Conservation (phyloP, 805 yeast species). For the Teunomyces atbi region DNA sequence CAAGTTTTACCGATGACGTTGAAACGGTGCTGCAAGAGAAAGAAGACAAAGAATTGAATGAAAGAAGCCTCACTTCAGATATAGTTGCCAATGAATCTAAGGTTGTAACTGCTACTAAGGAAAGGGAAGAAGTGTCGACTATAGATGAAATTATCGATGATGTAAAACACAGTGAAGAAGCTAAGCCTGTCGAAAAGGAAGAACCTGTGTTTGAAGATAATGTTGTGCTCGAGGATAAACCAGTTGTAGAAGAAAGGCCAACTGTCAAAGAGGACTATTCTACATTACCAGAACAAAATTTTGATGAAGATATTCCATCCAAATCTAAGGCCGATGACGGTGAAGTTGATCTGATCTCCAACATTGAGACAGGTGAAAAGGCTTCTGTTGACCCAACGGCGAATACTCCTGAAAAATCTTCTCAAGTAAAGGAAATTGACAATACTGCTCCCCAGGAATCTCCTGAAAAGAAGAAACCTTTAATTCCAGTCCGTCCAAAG, state of each 20-base stretch:
- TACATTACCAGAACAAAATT: no score
- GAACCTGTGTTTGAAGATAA: no score
- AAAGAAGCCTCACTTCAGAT: not conserved
- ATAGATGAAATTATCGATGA: no score
- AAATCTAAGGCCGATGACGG: not conserved
- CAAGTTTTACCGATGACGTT: conserved; percentile 30
- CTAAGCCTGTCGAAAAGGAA: no score
- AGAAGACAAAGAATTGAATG: conserved; percentile 13
- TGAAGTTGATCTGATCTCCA: not conserved
- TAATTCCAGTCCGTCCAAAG: conserved; percentile 14
- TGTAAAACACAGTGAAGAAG: no score
- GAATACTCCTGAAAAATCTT: not conserved
- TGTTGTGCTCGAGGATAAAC: no score
- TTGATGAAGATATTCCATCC: no score
- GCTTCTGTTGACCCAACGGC: not conserved
- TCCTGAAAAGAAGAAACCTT: conserved; percentile 1
- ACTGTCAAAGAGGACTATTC: no score
- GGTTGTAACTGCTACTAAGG: not conserved
- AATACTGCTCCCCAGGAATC: not conserved
- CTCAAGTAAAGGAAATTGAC: not conserved
- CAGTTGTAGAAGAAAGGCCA: no score
- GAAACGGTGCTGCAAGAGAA: conserved; percentile 29
- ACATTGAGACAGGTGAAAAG: not conserved
- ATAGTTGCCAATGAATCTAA: not conserved
- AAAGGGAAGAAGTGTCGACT: not conserved